phyloP scores from a whole-genome alignment of 2,329 filamentous ascomycete genomes.

The Ilyonectria sp. region DNA sequence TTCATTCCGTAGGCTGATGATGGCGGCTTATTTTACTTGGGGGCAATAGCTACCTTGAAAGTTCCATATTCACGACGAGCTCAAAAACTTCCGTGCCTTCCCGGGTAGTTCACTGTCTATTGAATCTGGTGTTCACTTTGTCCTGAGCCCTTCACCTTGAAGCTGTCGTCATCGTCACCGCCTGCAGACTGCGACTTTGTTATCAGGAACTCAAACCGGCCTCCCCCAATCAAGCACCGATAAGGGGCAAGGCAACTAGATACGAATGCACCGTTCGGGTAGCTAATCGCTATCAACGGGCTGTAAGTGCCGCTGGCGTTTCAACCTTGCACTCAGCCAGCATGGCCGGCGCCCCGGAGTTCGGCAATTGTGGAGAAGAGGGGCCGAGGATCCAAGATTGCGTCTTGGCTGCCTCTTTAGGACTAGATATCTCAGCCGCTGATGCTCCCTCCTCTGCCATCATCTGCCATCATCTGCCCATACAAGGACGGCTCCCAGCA shows the following conservation, averaged over 20 bases:
- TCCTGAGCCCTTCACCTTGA: neutral
- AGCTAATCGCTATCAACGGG: neutral
- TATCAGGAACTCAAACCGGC: neutral
- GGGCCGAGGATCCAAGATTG: conserved; percentile 37
- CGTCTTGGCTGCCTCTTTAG: conserved; percentile 50
- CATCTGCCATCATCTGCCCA: neutral
- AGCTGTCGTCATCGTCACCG: neutral
- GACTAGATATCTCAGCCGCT: conserved; percentile 46
- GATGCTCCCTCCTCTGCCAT: neutral
- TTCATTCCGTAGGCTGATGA: neutral
- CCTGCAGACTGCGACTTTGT: neutral
- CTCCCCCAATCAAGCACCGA: neutral
- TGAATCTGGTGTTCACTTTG: neutral
- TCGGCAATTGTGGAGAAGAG: conserved; percentile 31
- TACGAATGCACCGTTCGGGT: neutral
- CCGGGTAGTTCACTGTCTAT: neutral
- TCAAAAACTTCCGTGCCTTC: neutral
- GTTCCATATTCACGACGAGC: too few species aligned
- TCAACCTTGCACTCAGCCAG: neutral
- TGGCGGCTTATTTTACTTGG: neutral
- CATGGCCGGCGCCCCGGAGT: conserved; percentile 22
- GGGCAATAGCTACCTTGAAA: neutral
- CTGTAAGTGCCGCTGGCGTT: neutral
- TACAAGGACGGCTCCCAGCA: conserved; percentile 12
- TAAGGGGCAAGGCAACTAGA: neutral